phyloP scores from a whole-genome alignment of 768 basidiomycete genomes.

The Mycena capillaripes region DNA sequence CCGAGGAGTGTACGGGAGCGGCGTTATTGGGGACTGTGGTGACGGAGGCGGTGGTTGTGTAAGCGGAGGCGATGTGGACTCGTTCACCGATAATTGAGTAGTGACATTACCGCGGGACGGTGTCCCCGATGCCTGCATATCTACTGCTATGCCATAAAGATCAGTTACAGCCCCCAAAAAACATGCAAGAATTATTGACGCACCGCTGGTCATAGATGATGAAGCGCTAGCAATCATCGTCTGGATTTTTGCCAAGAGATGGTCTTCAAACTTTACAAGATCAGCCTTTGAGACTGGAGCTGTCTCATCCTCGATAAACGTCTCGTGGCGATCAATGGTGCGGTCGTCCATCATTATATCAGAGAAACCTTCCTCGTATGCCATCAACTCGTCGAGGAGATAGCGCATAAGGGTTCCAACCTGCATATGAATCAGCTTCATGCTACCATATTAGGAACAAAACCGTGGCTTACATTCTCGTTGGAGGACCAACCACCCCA shows the following conservation, averaged over 20 bases:
- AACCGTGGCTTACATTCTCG: constrained; percentile 38
- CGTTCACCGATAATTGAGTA: too few species aligned
- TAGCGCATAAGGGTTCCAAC: constrained; percentile 42
- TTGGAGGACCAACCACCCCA: constrained; percentile 46
- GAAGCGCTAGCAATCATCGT: neutral
- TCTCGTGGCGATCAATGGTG: constrained; percentile 36
- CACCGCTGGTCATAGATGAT: constrained; percentile 7
- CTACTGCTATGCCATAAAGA: too few species aligned
- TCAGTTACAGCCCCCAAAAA: too few species aligned
- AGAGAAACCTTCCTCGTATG: constrained; percentile 46
- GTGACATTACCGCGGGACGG: neutral
- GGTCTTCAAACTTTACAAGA: constrained; percentile 8
- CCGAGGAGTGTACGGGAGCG: neutral
- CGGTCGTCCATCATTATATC: constrained; percentile 42
- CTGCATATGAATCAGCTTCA: constrained; percentile 17
- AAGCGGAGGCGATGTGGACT: too few species aligned
- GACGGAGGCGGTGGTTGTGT: neutral
- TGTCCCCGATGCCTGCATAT: neutral
- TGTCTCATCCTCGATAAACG: constrained; percentile 34
- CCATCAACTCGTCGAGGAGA: constrained; percentile 44
- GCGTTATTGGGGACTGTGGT: neutral
- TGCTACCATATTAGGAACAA: neutral
- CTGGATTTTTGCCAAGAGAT: neutral
- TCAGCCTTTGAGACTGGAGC: constrained; percentile 23
- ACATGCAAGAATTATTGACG: too few species aligned